Conservation (phyloP, 1,284 basidiomycete species). For the Heliocybe sulcata region DNA sequence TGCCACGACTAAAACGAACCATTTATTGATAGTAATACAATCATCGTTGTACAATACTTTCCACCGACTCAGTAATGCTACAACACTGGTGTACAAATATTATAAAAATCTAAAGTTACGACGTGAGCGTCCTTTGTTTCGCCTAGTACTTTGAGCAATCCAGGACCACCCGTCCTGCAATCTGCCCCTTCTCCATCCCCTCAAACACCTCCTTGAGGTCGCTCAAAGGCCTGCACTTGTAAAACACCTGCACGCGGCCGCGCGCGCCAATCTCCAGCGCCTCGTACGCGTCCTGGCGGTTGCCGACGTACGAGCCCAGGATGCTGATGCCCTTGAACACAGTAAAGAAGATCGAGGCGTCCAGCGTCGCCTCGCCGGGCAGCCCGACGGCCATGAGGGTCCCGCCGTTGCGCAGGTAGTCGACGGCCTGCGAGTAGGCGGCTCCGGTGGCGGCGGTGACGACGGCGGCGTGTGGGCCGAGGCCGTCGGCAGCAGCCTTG, state of each 20-base stretch:
- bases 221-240: conserved; percentile 35
- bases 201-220: conserved; percentile 51
- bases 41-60: neutral
- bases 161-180: conserved; percentile 57
- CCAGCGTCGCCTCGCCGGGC: conserved; percentile 50
- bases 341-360: conserved; percentile 70
- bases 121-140: neutral
- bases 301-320: conserved; percentile 69
- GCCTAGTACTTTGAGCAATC: conserved; percentile 18
- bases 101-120: neutral
- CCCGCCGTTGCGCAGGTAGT: conserved; percentile 59
- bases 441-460: conserved; percentile 48
- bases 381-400: conserved; percentile 71
- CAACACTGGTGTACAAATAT: neutral
- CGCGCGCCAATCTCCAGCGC: conserved; percentile 64
- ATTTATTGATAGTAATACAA: neutral
- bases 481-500: conserved; percentile 57
- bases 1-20: too few species aligned
- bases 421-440: conserved; percentile 66
- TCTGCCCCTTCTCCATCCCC: conserved; percentile 42
- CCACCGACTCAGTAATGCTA: neutral
- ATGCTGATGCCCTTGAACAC: conserved; percentile 63
- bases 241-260: conserved; percentile 61
- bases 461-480: conserved; percentile 71
- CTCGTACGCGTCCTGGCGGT: conserved; percentile 68